Base-by-base conservation (phyloP, 2,329 filamentous ascomycete species). In the Botrytis byssoidea region DNA sequence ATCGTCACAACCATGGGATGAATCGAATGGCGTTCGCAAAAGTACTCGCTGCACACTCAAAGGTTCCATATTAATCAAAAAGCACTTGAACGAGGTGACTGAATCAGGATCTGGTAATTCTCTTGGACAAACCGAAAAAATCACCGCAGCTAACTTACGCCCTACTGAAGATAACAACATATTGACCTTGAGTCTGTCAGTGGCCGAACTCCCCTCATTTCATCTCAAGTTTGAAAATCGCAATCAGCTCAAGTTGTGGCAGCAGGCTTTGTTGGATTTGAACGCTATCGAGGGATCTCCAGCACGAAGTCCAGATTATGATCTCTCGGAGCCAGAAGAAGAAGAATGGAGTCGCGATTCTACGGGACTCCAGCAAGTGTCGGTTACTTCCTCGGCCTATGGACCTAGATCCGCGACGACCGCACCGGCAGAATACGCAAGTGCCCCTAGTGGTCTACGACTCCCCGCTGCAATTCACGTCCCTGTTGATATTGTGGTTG, bases 51-150 rank as follows among this genome's bases (percentile, higher is more conserved):
- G 92, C 85, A 97, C 95, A 0, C 86, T 99, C 60, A 99, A 99
- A 84, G 96, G 96, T 29, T 98, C 96, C 0, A 99, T 99, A 77
- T 86, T 99, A 75, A 98, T 99, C 83, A 98, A 97, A 85, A 98
- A 97, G 85, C 96, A 99, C 81, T 87, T 99, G 61, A 97, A 96
- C 80, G 93, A 96, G 77, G 94, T 98, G 37, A 84, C 85, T 29
- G 94, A 98, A 82, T 89, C 88, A 10, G 89, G 89, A 71, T 85
- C 81, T 74, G 86, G 86, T 80, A 82, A 82, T 77, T 76, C 77
- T 40, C 74, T 78, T 71, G 77, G 77, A 51, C 77, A 78, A 74
- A 80, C 77, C 40, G 78, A 81, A 74, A 80, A 80, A 71, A 80
- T 79, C 63, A 79, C 77, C 51, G 78, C 80, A 78, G 81, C 80